phyloP scores from a whole-genome alignment of 2,329 filamentous ascomycete species.

The Fusarium sp. region DNA sequence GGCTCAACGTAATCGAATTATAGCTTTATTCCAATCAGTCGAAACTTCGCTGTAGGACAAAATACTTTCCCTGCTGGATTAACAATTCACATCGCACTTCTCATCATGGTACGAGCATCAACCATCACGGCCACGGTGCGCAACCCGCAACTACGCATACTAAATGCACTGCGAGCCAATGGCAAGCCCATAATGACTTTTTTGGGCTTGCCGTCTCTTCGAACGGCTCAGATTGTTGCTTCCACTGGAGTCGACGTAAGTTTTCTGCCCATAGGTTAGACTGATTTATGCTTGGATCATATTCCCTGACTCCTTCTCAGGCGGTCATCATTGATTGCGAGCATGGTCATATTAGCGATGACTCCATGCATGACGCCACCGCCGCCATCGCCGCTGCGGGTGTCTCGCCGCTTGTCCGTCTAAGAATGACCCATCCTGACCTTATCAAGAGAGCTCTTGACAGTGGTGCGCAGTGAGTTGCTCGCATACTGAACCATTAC shows the following conservation, averaged over 20 bases:
- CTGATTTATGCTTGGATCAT: background rate
- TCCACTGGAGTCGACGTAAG: background rate
- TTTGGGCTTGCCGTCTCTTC: background rate
- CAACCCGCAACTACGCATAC: background rate
- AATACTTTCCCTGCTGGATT: too few species aligned
- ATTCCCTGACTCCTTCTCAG: background rate
- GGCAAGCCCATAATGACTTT: background rate
- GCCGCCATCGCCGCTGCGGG: constrained; percentile 5
- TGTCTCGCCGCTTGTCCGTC: background rate
- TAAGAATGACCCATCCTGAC: background rate
- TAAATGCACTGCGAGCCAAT: background rate
- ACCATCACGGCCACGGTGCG: background rate
- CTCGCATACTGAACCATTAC: too few species aligned
- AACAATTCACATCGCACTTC: too few species aligned
- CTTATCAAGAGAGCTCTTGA: background rate
- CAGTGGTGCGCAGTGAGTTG: background rate
- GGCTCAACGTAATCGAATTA: too few species aligned
- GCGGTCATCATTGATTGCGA: constrained; percentile 35
- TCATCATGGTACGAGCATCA: background rate
- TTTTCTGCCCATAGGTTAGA: too few species aligned
- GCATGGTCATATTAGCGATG: constrained; percentile 14
- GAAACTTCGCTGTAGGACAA: too few species aligned
- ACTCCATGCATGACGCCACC: constrained; percentile 12
- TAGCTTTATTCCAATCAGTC: too few species aligned
- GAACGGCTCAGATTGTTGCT: background rate